Evolutionary conservation across 768 basidiomycete species (phyloP).

Genomic region (Pleurotus cornucopiae): DNA sequence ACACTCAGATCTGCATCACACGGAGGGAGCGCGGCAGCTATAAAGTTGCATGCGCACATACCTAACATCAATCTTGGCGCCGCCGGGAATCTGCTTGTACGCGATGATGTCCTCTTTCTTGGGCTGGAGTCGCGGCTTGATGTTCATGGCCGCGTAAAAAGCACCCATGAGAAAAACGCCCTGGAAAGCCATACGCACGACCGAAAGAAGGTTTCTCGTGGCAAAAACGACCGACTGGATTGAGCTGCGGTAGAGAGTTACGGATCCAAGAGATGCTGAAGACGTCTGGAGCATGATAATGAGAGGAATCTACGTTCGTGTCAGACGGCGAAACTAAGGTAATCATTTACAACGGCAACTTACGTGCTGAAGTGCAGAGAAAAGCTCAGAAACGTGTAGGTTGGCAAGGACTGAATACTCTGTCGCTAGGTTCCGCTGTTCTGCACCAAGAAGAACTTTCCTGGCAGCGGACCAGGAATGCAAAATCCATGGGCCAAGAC

Average conservation of each 20-base stretch:
- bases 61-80: slow-evolving; percentile 72
- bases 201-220: slow-evolving; percentile 56
- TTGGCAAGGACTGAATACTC: slow-evolving; percentile 42
- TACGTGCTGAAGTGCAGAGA: slow-evolving; percentile 69
- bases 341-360: slow-evolving; percentile 21
- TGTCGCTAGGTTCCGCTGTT: slow-evolving; percentile 35
- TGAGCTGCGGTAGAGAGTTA: slow-evolving; percentile 77
- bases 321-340: too few relatives aligned
- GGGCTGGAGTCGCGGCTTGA: slow-evolving; percentile 68
- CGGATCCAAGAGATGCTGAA: slow-evolving; percentile 72
- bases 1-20: slow-evolving; percentile 10
- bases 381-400: slow-evolving; percentile 59
- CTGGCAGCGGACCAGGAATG: slow-evolving; percentile 69
- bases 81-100: slow-evolving; percentile 46
- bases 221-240: slow-evolving; percentile 70
- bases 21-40: slow-evolving; percentile 2
- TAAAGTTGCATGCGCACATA: slow-evolving; percentile 25
- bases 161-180: slow-evolving; percentile 84
- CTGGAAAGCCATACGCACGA: slow-evolving; percentile 74
- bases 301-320: slow-evolving; percentile 56
- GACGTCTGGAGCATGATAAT: slow-evolving; percentile 70
- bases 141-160: slow-evolving; percentile 71
- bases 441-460: slow-evolving; percentile 53
- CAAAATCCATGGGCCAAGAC: slow-evolving; percentile 82
- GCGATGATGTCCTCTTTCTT: slow-evolving; percentile 42